A percentile compares a stretch with the other conserved stretches of the same genome.
These are phyloP conservation scores for Calonectria fujianensis DNA, from an alignment of 2,329 filamentous ascomycete genomes.

Conservation along the genomic window DNA sequence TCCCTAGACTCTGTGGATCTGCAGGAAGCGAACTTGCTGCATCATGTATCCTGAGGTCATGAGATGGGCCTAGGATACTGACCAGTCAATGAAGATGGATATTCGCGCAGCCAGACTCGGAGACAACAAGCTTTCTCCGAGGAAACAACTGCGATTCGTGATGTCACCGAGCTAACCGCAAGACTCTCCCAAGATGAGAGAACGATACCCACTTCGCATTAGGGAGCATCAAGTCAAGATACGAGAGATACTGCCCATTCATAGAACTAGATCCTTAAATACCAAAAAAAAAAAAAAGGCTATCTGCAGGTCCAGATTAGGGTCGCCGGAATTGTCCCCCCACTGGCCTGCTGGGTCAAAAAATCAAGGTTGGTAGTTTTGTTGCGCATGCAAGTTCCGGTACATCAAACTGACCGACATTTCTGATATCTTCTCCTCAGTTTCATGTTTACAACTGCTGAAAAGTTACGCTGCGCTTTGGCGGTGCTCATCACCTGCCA, in stretches of 20 bases:
- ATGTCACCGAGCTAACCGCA: slow-evolving; percentile 11
- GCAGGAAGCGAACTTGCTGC: slow-evolving; percentile 9
- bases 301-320: not conserved
- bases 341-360: not conserved
- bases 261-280: not conserved
- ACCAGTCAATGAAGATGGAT: not conserved
- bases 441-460: not conserved
- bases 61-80: not conserved
- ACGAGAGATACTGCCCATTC: not conserved
- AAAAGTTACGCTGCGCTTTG: not conserved
- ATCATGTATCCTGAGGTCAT: not conserved
- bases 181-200: not conserved
- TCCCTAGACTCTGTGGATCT: slow-evolving; percentile 9
- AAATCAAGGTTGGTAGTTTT: not conserved
- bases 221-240: no score
- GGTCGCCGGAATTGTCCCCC: not conserved
- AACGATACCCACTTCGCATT: not conserved
- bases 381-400: not conserved
- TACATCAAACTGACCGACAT: not conserved
- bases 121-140: slow-evolving; percentile 6
- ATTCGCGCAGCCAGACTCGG: not conserved
- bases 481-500: not conserved
- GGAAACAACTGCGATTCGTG: not conserved
- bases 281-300: not conserved
- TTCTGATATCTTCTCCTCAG: not conserved